A percentile compares a stretch with the other conserved stretches of the same genome.
Evolutionary conservation across 805 yeast species (phyloP).

Genomic region (Saccharomycopsis sp.): DNA sequence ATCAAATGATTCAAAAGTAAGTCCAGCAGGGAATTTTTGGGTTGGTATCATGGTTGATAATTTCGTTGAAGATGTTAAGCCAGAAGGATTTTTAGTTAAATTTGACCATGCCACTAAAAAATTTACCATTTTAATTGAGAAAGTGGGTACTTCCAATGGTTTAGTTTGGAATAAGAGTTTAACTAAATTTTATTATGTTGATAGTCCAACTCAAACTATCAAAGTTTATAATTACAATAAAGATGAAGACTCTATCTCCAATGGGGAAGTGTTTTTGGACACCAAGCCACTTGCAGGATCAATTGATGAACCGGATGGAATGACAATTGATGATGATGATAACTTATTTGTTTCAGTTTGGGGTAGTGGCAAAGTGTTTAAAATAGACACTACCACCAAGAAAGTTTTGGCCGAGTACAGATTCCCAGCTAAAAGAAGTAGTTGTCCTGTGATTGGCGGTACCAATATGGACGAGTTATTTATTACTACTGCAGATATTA

Average conservation of each 20-base stretch:
- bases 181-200: constrained; percentile 44
- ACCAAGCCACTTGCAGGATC: constrained; percentile 25
- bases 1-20: constrained; percentile 80
- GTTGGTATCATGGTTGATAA: constrained; percentile 70
- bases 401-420: constrained; percentile 41
- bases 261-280: constrained; percentile 35
- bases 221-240: constrained; percentile 41
- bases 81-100: constrained; percentile 50
- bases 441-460: constrained; percentile 71
- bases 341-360: constrained; percentile 63
- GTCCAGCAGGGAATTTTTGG: constrained; percentile 70
- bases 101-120: constrained; percentile 30
- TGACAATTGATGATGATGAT: constrained; percentile 47
- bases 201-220: constrained; percentile 41
- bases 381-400: constrained; percentile 41
- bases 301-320: constrained; percentile 76
- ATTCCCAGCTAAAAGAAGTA: constrained; percentile 54
- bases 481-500: constrained; percentile 58
- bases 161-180: constrained; percentile 44
- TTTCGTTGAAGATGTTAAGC: constrained; percentile 33
- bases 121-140: constrained; percentile 31
- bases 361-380: constrained; percentile 50
- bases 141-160: constrained; percentile 63
- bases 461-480: constrained; percentile 47
- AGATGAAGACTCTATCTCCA: constrained; percentile 30